Conservation (phyloP, 2,329 filamentous ascomycete species). For the Aspergillus ochraceus region DNA sequence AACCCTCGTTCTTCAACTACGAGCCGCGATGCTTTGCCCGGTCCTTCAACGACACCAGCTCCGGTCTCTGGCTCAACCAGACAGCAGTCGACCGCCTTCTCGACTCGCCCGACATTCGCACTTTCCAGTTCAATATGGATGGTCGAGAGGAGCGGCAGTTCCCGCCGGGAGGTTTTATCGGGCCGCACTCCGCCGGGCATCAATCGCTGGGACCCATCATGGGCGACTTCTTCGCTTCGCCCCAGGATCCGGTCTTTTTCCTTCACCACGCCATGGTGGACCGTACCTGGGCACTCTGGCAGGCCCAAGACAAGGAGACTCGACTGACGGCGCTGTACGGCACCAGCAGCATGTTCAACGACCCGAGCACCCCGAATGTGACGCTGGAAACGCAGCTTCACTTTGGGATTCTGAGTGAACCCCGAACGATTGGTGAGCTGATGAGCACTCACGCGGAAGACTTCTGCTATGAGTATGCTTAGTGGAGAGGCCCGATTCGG, state of each 20-base stretch:
- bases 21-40: slow-evolving; percentile 9
- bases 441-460: not conserved
- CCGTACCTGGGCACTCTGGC: slow-evolving; percentile 11
- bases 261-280: slow-evolving; percentile 15
- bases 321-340: slow-evolving; percentile 6
- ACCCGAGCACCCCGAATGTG: slow-evolving; percentile 3
- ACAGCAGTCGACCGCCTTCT: slow-evolving; percentile 1
- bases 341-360: not conserved
- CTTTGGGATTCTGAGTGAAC: slow-evolving; percentile 2
- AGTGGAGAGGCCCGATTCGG: not conserved
- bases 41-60: slow-evolving; percentile 1
- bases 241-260: slow-evolving; percentile 10
- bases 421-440: not conserved
- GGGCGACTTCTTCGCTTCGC: slow-evolving; percentile 6
- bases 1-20: slow-evolving; percentile 1
- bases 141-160: not conserved
- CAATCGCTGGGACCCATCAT: slow-evolving; percentile 1
- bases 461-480: slow-evolving; percentile 9
- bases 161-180: not conserved
- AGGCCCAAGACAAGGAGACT: not conserved
- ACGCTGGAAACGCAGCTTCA: slow-evolving; percentile 8
- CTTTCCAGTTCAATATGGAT: slow-evolving; percentile 6
- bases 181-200: slow-evolving; percentile 7
- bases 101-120: slow-evolving; percentile 1
- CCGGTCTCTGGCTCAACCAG: not conserved